phyloP scores from a whole-genome alignment of 495 filamentous ascomycete genomes.

The Penicillium turbatum region DNA sequence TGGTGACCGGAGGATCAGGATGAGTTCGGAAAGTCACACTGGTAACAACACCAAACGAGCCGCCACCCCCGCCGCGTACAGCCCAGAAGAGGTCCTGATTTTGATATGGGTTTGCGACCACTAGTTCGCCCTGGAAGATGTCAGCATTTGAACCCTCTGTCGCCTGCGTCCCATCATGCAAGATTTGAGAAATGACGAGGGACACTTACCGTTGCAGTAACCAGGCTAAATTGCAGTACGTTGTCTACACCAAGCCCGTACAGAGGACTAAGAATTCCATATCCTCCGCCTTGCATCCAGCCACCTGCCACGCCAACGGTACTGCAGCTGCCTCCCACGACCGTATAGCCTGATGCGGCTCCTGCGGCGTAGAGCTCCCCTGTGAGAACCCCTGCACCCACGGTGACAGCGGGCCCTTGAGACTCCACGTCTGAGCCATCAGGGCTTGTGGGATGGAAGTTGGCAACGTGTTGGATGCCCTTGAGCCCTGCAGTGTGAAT shows the following conservation, averaged over 20 bases:
- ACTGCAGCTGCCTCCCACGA: slow-evolving; percentile 15
- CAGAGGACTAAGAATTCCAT: slow-evolving; percentile 40
- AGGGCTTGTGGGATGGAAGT: slow-evolving; percentile 13
- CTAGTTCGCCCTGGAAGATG: slow-evolving; percentile 34
- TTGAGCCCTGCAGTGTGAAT: slow-evolving; percentile 54
- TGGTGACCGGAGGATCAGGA: slow-evolving; percentile 8
- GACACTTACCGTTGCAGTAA: slow-evolving; percentile 30
- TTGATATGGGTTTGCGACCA: slow-evolving; percentile 35
- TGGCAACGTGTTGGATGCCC: slow-evolving; percentile 25
- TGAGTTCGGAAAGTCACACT: slow-evolving; percentile 36
- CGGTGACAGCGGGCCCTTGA: slow-evolving; percentile 39
- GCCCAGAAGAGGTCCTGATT: slow-evolving; percentile 47
- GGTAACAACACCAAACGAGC: slow-evolving; percentile 46
- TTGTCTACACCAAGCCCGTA: slow-evolving; percentile 35
- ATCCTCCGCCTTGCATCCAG: slow-evolving; percentile 54
- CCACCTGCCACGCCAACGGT: slow-evolving; percentile 40
- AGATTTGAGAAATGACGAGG: not conserved
- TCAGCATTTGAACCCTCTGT: not conserved
- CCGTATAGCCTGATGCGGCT: slow-evolving; percentile 6
- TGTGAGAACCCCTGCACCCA: slow-evolving; percentile 46
- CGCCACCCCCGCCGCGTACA: slow-evolving; percentile 49
- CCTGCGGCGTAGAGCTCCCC: slow-evolving; percentile 41
- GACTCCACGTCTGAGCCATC: not conserved
- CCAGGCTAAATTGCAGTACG: slow-evolving; percentile 33
- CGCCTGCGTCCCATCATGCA: no score